Evolutionary conservation across 1,284 basidiomycete genomes (phyloP), one percentile per base, ranked within the genome.

Genomic region (Ceratobasidium papillatum): DNA sequence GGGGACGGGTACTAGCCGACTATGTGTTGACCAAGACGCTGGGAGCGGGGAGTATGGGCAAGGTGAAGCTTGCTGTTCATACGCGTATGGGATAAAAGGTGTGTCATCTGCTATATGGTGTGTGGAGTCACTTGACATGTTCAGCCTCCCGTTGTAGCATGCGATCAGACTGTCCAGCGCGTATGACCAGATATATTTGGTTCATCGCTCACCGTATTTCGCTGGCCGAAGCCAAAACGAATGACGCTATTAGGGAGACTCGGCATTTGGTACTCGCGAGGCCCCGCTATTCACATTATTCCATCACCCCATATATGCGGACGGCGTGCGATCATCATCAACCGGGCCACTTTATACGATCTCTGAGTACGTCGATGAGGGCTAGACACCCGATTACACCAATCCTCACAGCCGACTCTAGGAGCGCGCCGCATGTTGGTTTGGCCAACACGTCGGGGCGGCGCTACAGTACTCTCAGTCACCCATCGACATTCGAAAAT

Each of bases 301-400:
- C 22, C 95, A 99, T 80, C 97, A 99, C 81, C 98, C 97, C 0
- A 99, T 83, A 94, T 99, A 80, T 99, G 96, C 82, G 97, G 98
- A 72, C 99, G 99, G 97, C 92, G 95, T 78, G 96, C 97, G 85
- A 97, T 99, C 91, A 94, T 97, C 80, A 86, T 95, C 19, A 95
- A 97, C 84, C 76, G 91, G 97, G 81, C 97, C 99, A 83, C 98
- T 99, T 84, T 99, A 99, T 86, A 99, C 99, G 95, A 94, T 99
- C 3, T 96, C 94, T 82, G 97, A 99, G 83, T 99, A 98, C 83
- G 94, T 99, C 83, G 96, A 96, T 79, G 97, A 97, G 58, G 97
- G 98, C 0, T 97, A 99, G 86, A 98, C 99, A 95, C 90, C 99
- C 78, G 97, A 99, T 87, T 99, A 98, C 82, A 99, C 99, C 85